phyloP scores from a whole-genome alignment of 2,329 filamentous ascomycete genomes.

The Cyphellophora attinorum region DNA sequence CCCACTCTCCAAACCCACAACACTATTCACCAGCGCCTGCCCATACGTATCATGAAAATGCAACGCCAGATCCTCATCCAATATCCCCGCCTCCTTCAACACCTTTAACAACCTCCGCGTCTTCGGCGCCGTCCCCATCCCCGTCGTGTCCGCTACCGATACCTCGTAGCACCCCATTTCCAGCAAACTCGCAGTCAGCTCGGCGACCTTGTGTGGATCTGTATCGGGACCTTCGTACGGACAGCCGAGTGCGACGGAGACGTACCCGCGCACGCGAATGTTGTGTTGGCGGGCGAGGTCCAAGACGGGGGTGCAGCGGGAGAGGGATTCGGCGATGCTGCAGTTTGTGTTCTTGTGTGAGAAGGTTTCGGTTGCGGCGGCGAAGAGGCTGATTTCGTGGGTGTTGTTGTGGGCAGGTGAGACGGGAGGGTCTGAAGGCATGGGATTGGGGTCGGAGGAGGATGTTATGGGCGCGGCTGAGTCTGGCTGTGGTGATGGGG shows the following conservation, averaged over 20 bases:
- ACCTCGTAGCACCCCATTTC: slow-evolving; percentile 60
- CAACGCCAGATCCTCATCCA: slow-evolving; percentile 49
- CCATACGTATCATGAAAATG: slow-evolving; percentile 62
- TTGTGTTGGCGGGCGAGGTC: slow-evolving; percentile 44
- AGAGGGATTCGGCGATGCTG: slow-evolving; percentile 51
- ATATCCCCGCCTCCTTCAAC: slow-evolving; percentile 50
- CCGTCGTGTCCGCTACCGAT: slow-evolving; percentile 56
- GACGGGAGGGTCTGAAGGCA: slow-evolving; percentile 14
- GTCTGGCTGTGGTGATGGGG: slow-evolving; percentile 25
- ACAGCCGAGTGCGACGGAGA: slow-evolving; percentile 55
- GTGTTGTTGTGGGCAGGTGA: slow-evolving; percentile 25
- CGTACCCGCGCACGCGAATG: slow-evolving; percentile 54
- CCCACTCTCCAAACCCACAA: slow-evolving; percentile 54
- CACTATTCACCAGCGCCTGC: slow-evolving; percentile 53
- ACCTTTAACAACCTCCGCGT: slow-evolving; percentile 50
- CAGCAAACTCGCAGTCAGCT: slow-evolving; percentile 49
- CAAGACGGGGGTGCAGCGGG: slow-evolving; percentile 50
- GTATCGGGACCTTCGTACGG: slow-evolving; percentile 57
- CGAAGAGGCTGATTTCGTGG: slow-evolving; percentile 53
- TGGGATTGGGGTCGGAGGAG: slow-evolving; percentile 21
- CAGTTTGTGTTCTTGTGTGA: slow-evolving; percentile 59
- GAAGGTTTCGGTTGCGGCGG: slow-evolving; percentile 56
- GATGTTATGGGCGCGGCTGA: slow-evolving; percentile 32
- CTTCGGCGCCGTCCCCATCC: slow-evolving; percentile 56
- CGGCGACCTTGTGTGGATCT: slow-evolving; percentile 49